phyloP scores from a whole-genome alignment of 2,329 filamentous ascomycete species.

The Aspergillaceae sp. region DNA sequence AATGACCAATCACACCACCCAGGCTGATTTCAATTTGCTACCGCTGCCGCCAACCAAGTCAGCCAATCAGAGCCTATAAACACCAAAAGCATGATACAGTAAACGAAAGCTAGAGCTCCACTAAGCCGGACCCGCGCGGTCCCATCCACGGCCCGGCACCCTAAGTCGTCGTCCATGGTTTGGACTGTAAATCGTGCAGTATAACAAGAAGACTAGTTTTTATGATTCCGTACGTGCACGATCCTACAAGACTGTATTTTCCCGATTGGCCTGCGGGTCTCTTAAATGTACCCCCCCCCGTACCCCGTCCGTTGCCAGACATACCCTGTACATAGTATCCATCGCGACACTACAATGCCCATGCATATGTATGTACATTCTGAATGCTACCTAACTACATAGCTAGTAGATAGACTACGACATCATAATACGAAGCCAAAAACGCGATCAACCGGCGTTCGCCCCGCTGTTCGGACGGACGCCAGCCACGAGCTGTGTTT shows the following conservation, averaged over 20 bases:
- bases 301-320: no score
- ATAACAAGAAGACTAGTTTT: no score
- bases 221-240: conserved; percentile 1
- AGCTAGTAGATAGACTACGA: neutral
- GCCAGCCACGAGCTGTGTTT: conserved; percentile 10
- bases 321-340: no score
- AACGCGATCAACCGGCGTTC: conserved; percentile 12
- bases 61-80: neutral
- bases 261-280: no score
- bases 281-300: no score
- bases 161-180: neutral
- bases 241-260: no score
- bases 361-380: no score
- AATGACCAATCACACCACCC: neutral
- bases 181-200: no score
- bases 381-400: no score
- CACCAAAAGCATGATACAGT: neutral
- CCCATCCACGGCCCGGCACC: neutral
- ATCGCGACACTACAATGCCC: no score
- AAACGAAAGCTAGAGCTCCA: neutral
- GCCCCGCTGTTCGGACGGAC: conserved; percentile 14
- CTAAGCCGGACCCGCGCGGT: neutral
- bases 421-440: conserved; percentile 1
- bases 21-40: neutral
- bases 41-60: neutral